These are phyloP conservation scores for Pythium rhizo-oryzae DNA, from an alignment of 352 stramenopile species.

Conservation along the genomic window DNA sequence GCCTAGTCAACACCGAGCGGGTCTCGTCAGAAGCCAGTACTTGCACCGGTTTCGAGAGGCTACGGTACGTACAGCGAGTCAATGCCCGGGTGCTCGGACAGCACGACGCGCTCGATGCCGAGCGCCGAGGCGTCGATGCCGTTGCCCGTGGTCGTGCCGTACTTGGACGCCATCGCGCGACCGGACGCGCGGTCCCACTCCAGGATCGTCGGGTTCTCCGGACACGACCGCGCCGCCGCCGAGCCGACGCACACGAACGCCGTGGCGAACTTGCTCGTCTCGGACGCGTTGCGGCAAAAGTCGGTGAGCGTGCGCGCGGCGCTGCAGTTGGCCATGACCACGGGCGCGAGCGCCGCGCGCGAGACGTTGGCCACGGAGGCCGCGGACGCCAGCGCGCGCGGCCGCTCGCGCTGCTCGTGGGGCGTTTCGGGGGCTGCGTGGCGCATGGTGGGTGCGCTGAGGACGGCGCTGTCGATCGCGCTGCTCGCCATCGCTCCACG, in stretches of 20 bases:
- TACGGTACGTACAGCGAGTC: not conserved
- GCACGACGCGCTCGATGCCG: constrained; percentile 1
- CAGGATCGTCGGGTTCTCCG: not conserved
- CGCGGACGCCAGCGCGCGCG: not conserved
- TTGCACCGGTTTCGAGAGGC: no score
- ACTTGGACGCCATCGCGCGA: not conserved
- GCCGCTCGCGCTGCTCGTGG: not conserved
- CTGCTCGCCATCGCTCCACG: no score
- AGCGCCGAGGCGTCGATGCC: not conserved
- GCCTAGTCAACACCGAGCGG: not conserved
- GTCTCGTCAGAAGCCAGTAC: not conserved
- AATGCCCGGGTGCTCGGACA: not conserved
- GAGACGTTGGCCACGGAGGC: not conserved
- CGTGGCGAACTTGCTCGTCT: not conserved
- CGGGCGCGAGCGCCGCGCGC: not conserved
- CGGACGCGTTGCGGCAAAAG: not conserved
- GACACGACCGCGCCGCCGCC: not conserved
- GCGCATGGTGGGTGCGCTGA: no score
- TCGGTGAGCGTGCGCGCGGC: not conserved
- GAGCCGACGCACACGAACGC: constrained; percentile 1
- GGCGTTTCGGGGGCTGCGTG: no score
- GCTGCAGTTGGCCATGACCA: not conserved
- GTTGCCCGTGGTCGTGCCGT: not conserved
- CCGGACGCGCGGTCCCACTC: not conserved
- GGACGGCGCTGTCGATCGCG: no score